Percentiles rank a stretch among this genome's conserved stretches.
phyloP scores from a whole-genome alignment of 306 rosid genomes.

The Crotalaria pallida region DNA sequence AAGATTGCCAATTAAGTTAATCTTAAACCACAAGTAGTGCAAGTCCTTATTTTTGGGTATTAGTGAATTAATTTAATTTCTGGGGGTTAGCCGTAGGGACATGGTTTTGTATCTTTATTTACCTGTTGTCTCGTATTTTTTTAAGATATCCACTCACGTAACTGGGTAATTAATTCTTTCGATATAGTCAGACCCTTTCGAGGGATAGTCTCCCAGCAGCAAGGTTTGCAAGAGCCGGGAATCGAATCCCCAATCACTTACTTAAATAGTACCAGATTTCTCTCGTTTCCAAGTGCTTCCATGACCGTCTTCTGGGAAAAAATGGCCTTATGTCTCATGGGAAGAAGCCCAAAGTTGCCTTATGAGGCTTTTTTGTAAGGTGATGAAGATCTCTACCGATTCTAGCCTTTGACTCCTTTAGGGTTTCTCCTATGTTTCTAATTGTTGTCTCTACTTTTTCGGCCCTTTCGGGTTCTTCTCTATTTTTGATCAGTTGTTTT shows the following conservation, averaged over 20 bases:
- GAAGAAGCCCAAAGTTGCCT: not conserved
- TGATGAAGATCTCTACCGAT: not conserved
- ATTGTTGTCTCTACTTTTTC: not conserved
- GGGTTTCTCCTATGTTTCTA: not conserved
- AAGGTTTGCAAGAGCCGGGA: no score
- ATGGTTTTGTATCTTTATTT: not conserved
- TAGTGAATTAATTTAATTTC: not conserved
- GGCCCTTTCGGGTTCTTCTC: not conserved
- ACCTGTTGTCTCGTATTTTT: not conserved
- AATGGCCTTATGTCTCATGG: not conserved
- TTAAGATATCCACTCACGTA: no score
- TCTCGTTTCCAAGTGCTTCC: not conserved
- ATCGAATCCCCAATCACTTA: no score
- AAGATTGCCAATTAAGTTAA: slow-evolving; percentile 36
- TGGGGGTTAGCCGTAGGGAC: not conserved
- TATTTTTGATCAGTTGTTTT: slow-evolving; percentile 6
- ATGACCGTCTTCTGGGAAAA: not conserved
- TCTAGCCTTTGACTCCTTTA: slow-evolving; percentile 1
- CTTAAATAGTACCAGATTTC: no score
- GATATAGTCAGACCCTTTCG: no score
- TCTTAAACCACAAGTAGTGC: not conserved
- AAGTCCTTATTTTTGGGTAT: not conserved
- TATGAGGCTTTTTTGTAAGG: slow-evolving; percentile 12
- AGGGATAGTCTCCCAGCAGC: no score
- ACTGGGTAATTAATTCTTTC: no score